Evolutionary conservation across 768 basidiomycete species (phyloP).

Genomic region (Dioszegia hungarica): DNA sequence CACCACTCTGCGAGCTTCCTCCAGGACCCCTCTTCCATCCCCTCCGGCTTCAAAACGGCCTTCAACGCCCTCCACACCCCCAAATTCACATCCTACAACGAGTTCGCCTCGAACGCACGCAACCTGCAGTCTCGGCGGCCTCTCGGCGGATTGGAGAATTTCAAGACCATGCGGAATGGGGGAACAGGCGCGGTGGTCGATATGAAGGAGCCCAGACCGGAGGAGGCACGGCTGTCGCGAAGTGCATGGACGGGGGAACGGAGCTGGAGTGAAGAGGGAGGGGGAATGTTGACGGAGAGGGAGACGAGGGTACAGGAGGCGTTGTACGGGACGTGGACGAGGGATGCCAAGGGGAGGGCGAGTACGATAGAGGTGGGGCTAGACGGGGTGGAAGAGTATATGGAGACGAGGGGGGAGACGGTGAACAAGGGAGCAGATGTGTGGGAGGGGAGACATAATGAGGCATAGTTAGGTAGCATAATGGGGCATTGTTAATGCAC

Average conservation of each 20-base stretch:
- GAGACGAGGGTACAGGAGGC: slow-evolving; percentile 33
- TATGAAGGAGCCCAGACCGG: not conserved
- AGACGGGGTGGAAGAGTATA: slow-evolving; percentile 37
- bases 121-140: slow-evolving; percentile 3
- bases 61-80: slow-evolving; percentile 18
- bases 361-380: slow-evolving; percentile 19
- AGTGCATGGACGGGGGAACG: slow-evolving; percentile 4
- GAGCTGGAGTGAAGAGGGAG: not conserved
- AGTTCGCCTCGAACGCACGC: not conserved
- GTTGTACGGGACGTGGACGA: slow-evolving; percentile 33
- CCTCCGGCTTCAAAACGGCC: slow-evolving; percentile 24
- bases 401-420: slow-evolving; percentile 23
- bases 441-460: slow-evolving; percentile 19
- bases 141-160: slow-evolving; percentile 14
- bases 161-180: not conserved
- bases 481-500: no score
- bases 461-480: not conserved
- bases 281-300: slow-evolving; percentile 16
- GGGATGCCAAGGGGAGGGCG: slow-evolving; percentile 11
- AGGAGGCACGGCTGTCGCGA: not conserved
- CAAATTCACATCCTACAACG: slow-evolving; percentile 6
- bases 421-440: slow-evolving; percentile 20
- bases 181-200: slow-evolving; percentile 3
- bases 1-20: slow-evolving; percentile 42
- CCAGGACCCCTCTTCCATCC: slow-evolving; percentile 16